Evolutionary conservation across 2,329 filamentous ascomycete genomes (phyloP).

Genomic region (Shiraia sp.): DNA sequence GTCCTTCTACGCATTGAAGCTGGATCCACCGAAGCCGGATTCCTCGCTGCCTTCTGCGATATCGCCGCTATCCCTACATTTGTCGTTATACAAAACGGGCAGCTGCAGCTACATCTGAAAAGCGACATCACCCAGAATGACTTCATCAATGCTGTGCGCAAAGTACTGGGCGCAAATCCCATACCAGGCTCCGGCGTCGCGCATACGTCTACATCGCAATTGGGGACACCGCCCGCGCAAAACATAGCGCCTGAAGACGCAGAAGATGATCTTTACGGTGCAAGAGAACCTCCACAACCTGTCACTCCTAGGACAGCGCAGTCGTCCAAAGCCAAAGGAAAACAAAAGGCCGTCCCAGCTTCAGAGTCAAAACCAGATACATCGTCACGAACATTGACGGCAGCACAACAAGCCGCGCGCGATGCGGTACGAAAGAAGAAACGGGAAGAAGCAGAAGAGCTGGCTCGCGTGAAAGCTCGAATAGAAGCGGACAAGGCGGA

Average conservation of each 20-base stretch:
- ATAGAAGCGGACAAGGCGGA: constrained; percentile 78
- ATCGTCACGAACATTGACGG: constrained; percentile 38
- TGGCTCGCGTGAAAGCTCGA: constrained; percentile 70
- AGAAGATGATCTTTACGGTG: constrained; percentile 10
- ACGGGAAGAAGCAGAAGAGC: constrained; percentile 68
- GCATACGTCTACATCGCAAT: constrained; percentile 12
- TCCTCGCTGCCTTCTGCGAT: constrained; percentile 80
- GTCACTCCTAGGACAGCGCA: constrained; percentile 5
- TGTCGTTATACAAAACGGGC: constrained; percentile 79
- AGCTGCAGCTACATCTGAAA: constrained; percentile 75
- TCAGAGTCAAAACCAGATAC: constrained; percentile 41
- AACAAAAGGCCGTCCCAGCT: constrained; percentile 48
- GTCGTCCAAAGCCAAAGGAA: constrained; percentile 37
- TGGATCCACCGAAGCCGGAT: constrained; percentile 79
- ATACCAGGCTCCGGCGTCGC: constrained; percentile 29
- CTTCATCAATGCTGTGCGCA: constrained; percentile 62
- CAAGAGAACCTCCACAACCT: constrained; percentile 3
- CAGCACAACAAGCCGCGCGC: constrained; percentile 35
- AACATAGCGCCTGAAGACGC: constrained; percentile 1
- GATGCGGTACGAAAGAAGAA: constrained; percentile 63
- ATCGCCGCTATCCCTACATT: constrained; percentile 78
- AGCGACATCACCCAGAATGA: constrained; percentile 67
- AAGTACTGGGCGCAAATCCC: constrained; percentile 37
- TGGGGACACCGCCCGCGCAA: constrained; percentile 10
- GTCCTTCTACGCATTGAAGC: constrained; percentile 71